Conservation (phyloP, 1,284 basidiomycete genomes). For the Tilletia indica region DNA sequence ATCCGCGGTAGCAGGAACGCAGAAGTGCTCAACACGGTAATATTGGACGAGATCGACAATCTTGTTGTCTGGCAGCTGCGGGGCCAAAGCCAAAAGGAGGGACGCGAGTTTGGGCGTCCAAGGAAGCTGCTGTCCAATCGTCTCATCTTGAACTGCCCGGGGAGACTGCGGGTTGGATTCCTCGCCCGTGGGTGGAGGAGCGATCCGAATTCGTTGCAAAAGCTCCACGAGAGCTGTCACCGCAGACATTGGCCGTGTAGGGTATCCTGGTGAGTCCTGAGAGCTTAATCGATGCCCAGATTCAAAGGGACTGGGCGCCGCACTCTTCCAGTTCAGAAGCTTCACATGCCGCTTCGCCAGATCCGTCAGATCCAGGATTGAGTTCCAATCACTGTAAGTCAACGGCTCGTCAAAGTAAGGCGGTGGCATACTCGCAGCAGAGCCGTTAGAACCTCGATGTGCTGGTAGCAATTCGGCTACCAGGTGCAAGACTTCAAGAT, state of each 20-base stretch:
- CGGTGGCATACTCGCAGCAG: slow-evolving; percentile 14
- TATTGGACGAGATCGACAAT: slow-evolving; percentile 44
- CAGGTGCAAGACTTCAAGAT: slow-evolving; percentile 46
- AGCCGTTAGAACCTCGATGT: slow-evolving; percentile 1
- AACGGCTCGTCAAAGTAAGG: slow-evolving; percentile 21
- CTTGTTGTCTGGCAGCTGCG: slow-evolving; percentile 44
- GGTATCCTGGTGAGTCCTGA: neutral
- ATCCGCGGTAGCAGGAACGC: slow-evolving; percentile 45
- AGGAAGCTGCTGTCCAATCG: slow-evolving; percentile 23
- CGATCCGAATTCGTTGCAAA: slow-evolving; percentile 20
- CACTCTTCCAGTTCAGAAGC: slow-evolving; percentile 31
- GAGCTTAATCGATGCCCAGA: neutral
- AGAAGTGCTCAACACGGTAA: slow-evolving; percentile 45
- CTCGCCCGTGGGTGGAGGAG: slow-evolving; percentile 19
- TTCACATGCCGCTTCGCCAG: slow-evolving; percentile 47
- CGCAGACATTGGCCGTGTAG: neutral
- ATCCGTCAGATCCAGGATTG: slow-evolving; percentile 42
- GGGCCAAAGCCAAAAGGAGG: slow-evolving; percentile 46
- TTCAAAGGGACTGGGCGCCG: slow-evolving; percentile 10
- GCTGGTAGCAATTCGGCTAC: slow-evolving; percentile 39
- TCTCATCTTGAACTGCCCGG: neutral
- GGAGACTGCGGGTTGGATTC: neutral
- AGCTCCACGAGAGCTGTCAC: slow-evolving; percentile 22
- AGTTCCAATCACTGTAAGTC: slow-evolving; percentile 44
- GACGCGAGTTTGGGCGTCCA: slow-evolving; percentile 44